These are phyloP conservation scores for Cordyceps javanica DNA, from an alignment of 2,329 filamentous ascomycete species.

Conservation along the genomic window DNA sequence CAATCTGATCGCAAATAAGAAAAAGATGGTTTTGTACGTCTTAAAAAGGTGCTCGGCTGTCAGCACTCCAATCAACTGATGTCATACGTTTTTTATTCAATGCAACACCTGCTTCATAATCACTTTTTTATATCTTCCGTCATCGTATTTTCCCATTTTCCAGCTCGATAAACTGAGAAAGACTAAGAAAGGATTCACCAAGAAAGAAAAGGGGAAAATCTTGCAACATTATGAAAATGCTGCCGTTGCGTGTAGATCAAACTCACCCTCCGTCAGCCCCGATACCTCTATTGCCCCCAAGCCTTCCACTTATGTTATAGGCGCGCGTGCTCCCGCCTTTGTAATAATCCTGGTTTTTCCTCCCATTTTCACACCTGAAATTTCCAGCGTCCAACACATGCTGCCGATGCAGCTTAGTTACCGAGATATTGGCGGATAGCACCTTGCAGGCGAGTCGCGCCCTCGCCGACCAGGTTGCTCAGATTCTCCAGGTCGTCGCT, in stretches of 20 bases:
- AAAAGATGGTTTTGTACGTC: no score
- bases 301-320: not conserved
- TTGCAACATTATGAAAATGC: slow-evolving; percentile 3
- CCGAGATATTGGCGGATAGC: slow-evolving; percentile 59
- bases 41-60: no score
- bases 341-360: not conserved
- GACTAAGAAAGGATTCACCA: not conserved
- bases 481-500: slow-evolving; percentile 94
- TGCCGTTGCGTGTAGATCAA: slow-evolving; percentile 1
- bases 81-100: not conserved
- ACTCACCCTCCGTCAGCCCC: not conserved
- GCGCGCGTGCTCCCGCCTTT: not conserved
- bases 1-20: no score
- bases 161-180: no score
- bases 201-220: not conserved
- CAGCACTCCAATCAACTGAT: no score
- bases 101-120: not conserved
- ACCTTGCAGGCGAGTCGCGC: slow-evolving; percentile 76
- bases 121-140: not conserved
- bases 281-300: not conserved
- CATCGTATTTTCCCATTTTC: not conserved
- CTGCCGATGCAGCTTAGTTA: slow-evolving; percentile 34
- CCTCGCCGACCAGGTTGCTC: slow-evolving; percentile 75
- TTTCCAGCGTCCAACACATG: not conserved
- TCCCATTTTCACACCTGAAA: not conserved